Evolutionary conservation across 2,329 filamentous ascomycete genomes (phyloP).

Genomic region (Colletotrichum godetiae): DNA sequence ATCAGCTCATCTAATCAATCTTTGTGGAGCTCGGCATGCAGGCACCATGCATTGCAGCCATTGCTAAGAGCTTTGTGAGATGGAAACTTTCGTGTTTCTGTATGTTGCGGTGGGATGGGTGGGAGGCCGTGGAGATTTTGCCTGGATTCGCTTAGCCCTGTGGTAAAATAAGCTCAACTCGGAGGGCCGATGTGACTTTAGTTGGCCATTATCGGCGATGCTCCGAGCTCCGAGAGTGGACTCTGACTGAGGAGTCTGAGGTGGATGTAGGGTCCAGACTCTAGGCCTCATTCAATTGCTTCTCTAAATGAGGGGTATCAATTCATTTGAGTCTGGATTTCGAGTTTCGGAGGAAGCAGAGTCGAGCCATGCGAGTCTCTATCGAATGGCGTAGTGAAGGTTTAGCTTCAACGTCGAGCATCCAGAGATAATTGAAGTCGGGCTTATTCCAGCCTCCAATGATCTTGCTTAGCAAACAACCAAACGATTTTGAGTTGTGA

Average conservation of each 20-base stretch:
- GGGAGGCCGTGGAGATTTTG: not conserved
- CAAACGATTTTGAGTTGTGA: not conserved
- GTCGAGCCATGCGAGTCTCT: not conserved
- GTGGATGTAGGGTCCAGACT: not conserved
- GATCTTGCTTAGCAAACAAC: too few relatives aligned
- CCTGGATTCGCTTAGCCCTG: not conserved
- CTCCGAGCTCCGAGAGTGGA: not conserved
- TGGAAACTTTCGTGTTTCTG: not conserved
- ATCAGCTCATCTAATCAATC: constrained; percentile 35
- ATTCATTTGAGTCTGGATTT: not conserved
- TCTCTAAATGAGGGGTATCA: not conserved
- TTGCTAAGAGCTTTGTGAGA: not conserved
- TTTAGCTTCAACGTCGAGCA: not conserved
- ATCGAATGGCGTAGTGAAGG: not conserved
- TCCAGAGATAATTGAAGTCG: not conserved
- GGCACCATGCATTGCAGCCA: not conserved
- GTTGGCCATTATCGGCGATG: not conserved
- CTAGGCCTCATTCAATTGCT: not conserved
- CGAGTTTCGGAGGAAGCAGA: not conserved
- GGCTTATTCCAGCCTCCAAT: too few relatives aligned
- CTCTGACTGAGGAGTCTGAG: not conserved
- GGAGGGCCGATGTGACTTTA: not conserved
- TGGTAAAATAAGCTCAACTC: not conserved
- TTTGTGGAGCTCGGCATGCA: not conserved
- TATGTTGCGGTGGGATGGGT: not conserved